These are phyloP conservation scores for Rosa hybrid DNA, from an alignment of 331 rosid species.

Conservation along the genomic window DNA sequence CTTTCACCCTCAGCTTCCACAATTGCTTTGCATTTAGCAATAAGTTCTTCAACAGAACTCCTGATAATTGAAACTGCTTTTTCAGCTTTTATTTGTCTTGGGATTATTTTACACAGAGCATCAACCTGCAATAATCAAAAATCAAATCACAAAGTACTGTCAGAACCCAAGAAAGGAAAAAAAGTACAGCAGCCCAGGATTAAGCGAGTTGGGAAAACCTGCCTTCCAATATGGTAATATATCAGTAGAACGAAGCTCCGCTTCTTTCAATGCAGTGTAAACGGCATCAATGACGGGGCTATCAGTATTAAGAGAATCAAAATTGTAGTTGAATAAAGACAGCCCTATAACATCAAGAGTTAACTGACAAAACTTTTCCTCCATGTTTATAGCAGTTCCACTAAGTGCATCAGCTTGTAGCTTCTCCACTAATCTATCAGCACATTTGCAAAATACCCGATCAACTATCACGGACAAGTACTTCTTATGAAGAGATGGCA, in stretches of 20 bases:
- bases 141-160: constrained; percentile 11
- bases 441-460: constrained; percentile 84
- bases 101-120: constrained; percentile 74
- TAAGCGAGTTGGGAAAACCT: constrained; percentile 5
- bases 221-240: constrained; percentile 97
- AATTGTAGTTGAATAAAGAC: constrained; percentile 88
- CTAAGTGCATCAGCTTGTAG: constrained; percentile 58
- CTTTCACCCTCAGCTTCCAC: constrained; percentile 92
- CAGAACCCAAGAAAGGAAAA: constrained; percentile 4
- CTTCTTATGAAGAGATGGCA: constrained; percentile 91
- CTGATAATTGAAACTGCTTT: constrained; percentile 70
- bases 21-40: constrained; percentile 80
- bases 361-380: constrained; percentile 78
- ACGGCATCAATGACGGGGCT: constrained; percentile 94
- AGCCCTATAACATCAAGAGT: constrained; percentile 96
- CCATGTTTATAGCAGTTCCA: constrained; percentile 87
- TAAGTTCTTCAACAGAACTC: constrained; percentile 83
- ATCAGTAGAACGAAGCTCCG: constrained; percentile 93
- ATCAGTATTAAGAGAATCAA: constrained; percentile 67
- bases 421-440: constrained; percentile 89
- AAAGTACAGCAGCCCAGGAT: constrained; percentile 1
- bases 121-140: constrained; percentile 51
- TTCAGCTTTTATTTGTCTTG: constrained; percentile 90
- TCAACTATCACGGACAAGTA: constrained; percentile 86
- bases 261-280: constrained; percentile 93